phyloP scores from a whole-genome alignment of 306 rosid genomes.

The Cicer judaicum region DNA sequence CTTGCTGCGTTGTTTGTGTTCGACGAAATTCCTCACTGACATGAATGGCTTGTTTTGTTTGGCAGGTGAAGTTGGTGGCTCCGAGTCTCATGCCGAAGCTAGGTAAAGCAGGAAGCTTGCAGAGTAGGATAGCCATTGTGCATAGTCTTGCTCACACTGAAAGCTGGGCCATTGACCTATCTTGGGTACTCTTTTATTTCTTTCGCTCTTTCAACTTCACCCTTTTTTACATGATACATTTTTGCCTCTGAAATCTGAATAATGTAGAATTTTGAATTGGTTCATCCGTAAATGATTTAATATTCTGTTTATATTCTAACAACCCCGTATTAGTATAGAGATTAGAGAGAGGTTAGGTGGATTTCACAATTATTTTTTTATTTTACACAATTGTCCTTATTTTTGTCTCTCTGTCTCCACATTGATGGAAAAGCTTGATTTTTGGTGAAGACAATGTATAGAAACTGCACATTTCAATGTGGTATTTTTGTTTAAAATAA shows the following conservation, averaged over 20 bases:
- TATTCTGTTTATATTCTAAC: background rate
- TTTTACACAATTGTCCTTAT: background rate
- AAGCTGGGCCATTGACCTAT: constrained; percentile 94
- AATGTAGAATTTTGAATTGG: background rate
- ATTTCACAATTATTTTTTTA: background rate
- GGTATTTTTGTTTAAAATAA: constrained; percentile 17
- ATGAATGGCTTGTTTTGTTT: background rate
- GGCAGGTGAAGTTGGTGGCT: constrained; percentile 73
- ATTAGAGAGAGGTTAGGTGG: background rate
- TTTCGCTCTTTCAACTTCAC: background rate
- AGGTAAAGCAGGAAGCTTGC: constrained; percentile 94
- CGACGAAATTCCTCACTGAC: constrained; percentile 45
- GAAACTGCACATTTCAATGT: background rate
- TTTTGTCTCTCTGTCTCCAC: constrained; percentile 3
- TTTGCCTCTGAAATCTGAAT: background rate
- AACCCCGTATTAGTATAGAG: background rate
- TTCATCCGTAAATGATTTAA: background rate
- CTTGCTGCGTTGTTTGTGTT: constrained; percentile 26
- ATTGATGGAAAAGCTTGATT: background rate
- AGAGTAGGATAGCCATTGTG: constrained; percentile 82
- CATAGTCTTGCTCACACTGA: constrained; percentile 88
- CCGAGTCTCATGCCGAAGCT: constrained; percentile 90
- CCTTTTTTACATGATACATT: background rate
- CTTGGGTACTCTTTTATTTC: constrained; percentile 64
- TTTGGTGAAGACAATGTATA: background rate